These are phyloP conservation scores for Stemphylium beticola DNA, from an alignment of 2,329 filamentous ascomycete species.

Conservation along the genomic window DNA sequence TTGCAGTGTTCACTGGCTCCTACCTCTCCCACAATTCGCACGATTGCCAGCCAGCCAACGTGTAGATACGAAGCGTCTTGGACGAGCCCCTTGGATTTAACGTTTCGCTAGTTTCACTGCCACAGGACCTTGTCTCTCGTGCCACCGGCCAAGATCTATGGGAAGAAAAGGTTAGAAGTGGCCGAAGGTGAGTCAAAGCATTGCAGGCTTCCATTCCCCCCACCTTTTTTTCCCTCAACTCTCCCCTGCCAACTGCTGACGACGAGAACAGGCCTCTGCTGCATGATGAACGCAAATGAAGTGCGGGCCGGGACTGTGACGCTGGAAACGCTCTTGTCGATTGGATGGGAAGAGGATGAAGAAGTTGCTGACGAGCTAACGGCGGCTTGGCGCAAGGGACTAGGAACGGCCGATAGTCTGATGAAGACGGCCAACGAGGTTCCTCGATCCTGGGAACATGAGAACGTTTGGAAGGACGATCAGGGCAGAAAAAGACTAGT, in stretches of 20 bases:
- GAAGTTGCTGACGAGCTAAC: neutral
- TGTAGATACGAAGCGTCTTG: slow-evolving; percentile 6
- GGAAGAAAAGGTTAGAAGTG: no score
- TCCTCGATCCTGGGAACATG: slow-evolving; percentile 3
- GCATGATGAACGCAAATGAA: slow-evolving; percentile 5
- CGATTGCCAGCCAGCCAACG: slow-evolving; percentile 1
- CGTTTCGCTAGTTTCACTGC: slow-evolving; percentile 8
- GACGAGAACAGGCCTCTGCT: slow-evolving; percentile 7
- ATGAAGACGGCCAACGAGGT: slow-evolving; percentile 8
- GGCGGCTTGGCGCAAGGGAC: neutral
- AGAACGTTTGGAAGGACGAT: slow-evolving; percentile 3
- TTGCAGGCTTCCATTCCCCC: no score
- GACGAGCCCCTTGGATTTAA: slow-evolving; percentile 5
- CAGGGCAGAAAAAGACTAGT: slow-evolving; percentile 2
- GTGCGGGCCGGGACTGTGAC: slow-evolving; percentile 6
- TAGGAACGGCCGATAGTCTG: slow-evolving; percentile 10
- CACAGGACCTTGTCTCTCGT: slow-evolving; percentile 3
- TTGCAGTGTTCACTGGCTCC: slow-evolving; percentile 10
- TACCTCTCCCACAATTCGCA: slow-evolving; percentile 6
- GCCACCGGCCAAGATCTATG: no score
- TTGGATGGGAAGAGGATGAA: slow-evolving; percentile 7
- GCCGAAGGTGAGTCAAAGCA: no score
- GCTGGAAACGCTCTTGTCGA: slow-evolving; percentile 6
- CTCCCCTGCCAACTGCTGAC: slow-evolving; percentile 11
- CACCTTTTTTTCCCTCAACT: no score